Evolutionary conservation across 179 eudicot genomes (phyloP).

Genomic region (Patellifolia procumbens): DNA sequence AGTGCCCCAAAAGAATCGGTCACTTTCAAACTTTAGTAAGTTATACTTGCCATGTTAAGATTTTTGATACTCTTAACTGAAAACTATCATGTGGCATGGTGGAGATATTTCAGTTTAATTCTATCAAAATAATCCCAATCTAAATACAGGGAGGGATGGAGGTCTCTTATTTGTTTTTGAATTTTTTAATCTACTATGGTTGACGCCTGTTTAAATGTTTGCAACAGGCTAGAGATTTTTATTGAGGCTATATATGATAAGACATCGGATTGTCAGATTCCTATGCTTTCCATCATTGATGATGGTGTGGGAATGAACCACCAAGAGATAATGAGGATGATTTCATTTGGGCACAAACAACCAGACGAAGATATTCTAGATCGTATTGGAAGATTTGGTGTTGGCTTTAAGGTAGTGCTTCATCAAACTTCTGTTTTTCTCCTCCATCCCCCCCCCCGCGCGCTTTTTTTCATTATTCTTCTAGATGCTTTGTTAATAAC

Average conservation of each 20-base stretch:
- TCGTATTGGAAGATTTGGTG: conserved; percentile 74
- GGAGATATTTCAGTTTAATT: background rate
- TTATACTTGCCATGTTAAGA: background rate
- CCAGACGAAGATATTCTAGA: conserved; percentile 51
- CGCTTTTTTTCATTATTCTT: too few species aligned
- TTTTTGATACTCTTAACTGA: background rate
- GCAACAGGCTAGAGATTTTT: conserved; percentile 58
- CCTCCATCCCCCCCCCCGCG: background rate
- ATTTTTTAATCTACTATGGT: conserved; percentile 1
- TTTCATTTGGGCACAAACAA: conserved; percentile 73
- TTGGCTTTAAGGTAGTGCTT: conserved; percentile 72
- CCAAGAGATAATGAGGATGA: conserved; percentile 60
- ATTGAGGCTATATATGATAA: conserved; percentile 48
- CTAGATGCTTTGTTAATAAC: too few species aligned
- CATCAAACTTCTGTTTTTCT: background rate
- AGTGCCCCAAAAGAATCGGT: background rate
- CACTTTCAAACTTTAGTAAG: background rate
- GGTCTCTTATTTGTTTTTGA: background rate
- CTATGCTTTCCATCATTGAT: conserved; percentile 67
- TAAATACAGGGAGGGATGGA: background rate
- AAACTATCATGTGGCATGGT: background rate
- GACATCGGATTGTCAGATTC: conserved; percentile 45
- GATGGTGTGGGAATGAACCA: conserved; percentile 79
- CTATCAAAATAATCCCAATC: background rate
- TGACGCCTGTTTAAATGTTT: conserved; percentile 13